Percentiles rank a stretch among this genome's conserved stretches.
These are phyloP conservation scores for Boletus sp. DNA, from an alignment of 768 basidiomycete species.

Conservation along the genomic window DNA sequence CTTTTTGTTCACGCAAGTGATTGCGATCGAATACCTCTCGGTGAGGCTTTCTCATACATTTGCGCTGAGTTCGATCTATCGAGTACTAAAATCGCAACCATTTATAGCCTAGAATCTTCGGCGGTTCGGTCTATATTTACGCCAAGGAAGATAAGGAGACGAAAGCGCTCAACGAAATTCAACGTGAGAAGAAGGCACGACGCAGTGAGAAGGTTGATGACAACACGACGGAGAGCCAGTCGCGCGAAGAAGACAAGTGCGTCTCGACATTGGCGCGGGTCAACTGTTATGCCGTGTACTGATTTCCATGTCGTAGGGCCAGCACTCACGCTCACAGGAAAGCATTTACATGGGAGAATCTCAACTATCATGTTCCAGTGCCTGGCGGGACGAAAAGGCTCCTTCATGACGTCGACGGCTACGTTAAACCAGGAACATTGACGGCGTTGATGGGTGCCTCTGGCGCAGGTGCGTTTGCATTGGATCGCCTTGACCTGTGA, in stretches of 20 bases:
- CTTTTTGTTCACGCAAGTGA: constrained; percentile 67
- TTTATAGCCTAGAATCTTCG: constrained; percentile 31
- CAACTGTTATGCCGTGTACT: background rate
- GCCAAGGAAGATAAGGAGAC: constrained; percentile 57
- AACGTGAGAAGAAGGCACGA: constrained; percentile 52
- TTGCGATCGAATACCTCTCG: constrained; percentile 64
- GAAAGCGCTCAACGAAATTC: constrained; percentile 51
- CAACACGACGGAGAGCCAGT: constrained; percentile 22
- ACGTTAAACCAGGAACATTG: constrained; percentile 82
- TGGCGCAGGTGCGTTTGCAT: constrained; percentile 55
- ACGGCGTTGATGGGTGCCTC: constrained; percentile 89
- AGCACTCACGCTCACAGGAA: constrained; percentile 5
- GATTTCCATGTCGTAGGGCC: background rate
- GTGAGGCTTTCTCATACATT: constrained; percentile 36
- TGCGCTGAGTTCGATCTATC: background rate
- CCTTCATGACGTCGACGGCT: constrained; percentile 75
- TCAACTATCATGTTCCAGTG: constrained; percentile 77
- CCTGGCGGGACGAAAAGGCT: constrained; percentile 58
- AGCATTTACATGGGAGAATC: constrained; percentile 76
- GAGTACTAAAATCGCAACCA: background rate
- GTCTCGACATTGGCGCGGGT: background rate
- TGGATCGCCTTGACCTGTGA: constrained; percentile 4
- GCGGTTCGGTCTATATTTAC: constrained; percentile 52
- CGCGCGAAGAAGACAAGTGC: constrained; percentile 15
- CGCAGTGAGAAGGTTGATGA: constrained; percentile 33